These are phyloP conservation scores for Colletotrichum spinosum DNA, from an alignment of 2,329 filamentous ascomycete genomes.

Conservation along the genomic window DNA sequence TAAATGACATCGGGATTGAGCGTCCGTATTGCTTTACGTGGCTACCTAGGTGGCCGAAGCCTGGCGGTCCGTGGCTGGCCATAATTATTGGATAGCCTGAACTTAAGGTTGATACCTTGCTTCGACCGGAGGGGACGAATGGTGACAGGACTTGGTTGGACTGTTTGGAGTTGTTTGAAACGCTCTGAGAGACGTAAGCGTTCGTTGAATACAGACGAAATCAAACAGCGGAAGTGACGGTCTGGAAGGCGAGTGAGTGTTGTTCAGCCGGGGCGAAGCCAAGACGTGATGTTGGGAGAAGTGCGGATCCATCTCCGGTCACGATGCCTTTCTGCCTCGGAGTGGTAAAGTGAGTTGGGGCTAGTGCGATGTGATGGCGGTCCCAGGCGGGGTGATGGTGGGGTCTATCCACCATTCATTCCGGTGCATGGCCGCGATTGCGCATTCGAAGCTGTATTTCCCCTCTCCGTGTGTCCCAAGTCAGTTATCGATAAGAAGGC, in stretches of 20 bases:
- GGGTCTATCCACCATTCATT: conserved; percentile 8
- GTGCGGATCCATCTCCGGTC: conserved; percentile 27
- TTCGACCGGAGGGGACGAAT: conserved; percentile 16
- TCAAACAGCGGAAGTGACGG: neutral
- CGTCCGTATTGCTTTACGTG: conserved; percentile 9
- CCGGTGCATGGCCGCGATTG: conserved; percentile 14
- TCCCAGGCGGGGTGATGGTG: conserved; percentile 28
- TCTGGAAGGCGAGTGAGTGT: too few relatives aligned
- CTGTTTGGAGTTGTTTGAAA: neutral
- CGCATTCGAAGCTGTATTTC: conserved; percentile 26
- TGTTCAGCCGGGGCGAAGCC: neutral
- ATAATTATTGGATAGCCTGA: conserved; percentile 26
- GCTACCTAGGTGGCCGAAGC: conserved; percentile 8
- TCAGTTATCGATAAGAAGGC: conserved; percentile 32
- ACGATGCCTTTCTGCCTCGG: conserved; percentile 18
- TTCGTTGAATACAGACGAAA: neutral
- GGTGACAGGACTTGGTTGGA: neutral
- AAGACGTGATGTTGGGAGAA: conserved; percentile 32
- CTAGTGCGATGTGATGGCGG: conserved; percentile 10
- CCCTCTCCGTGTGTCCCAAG: conserved; percentile 17
- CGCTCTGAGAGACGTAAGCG: neutral
- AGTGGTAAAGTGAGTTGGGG: conserved; percentile 17
- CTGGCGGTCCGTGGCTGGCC: conserved; percentile 14
- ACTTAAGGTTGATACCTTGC: conserved; percentile 33
- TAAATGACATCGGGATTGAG: neutral